phyloP scores from a whole-genome alignment of 106 monocot species.

The Ottelia alismoides region DNA sequence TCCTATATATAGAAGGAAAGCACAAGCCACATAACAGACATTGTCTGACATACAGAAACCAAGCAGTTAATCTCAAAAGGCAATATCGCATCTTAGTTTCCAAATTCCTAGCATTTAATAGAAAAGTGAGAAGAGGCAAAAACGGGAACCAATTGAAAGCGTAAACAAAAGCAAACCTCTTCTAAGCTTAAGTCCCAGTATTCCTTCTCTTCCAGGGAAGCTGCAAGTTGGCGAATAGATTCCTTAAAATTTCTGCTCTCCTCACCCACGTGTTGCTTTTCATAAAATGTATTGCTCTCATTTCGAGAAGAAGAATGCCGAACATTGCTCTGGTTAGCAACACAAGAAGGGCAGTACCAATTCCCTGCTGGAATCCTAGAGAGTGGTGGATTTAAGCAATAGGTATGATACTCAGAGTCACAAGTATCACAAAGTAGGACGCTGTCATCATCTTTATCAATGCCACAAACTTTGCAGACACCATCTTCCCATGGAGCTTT shows the following conservation, averaged over 20 bases:
- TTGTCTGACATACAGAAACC: too few species aligned
- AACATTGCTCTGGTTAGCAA: slow-evolving; percentile 23
- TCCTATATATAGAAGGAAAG: too few species aligned
- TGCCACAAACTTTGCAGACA: slow-evolving; percentile 16
- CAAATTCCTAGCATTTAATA: too few species aligned
- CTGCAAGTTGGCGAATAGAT: slow-evolving; percentile 34
- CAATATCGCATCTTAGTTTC: too few species aligned
- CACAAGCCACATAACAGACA: too few species aligned
- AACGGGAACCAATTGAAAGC: too few species aligned
- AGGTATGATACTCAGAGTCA: slow-evolving; percentile 18
- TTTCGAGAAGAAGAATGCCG: slow-evolving; percentile 13
- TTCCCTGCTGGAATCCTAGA: slow-evolving; percentile 10
- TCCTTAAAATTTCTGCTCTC: slow-evolving; percentile 35
- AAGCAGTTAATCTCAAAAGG: too few species aligned
- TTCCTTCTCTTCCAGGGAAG: slow-evolving; percentile 65
- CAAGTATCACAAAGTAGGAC: slow-evolving; percentile 21
- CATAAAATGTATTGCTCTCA: slow-evolving; percentile 19
- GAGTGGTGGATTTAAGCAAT: slow-evolving; percentile 21
- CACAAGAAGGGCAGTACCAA: slow-evolving; percentile 19
- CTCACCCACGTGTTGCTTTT: slow-evolving; percentile 23
- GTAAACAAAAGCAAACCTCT: slow-evolving; percentile 78
- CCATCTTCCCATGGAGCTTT: slow-evolving; percentile 99
- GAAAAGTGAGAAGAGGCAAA: too few species aligned
- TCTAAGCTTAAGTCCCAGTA: slow-evolving; percentile 77
- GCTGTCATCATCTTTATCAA: slow-evolving; percentile 15